Evolutionary conservation across 768 basidiomycete genomes (phyloP).

Genomic region (Termitomyces titanicus): DNA sequence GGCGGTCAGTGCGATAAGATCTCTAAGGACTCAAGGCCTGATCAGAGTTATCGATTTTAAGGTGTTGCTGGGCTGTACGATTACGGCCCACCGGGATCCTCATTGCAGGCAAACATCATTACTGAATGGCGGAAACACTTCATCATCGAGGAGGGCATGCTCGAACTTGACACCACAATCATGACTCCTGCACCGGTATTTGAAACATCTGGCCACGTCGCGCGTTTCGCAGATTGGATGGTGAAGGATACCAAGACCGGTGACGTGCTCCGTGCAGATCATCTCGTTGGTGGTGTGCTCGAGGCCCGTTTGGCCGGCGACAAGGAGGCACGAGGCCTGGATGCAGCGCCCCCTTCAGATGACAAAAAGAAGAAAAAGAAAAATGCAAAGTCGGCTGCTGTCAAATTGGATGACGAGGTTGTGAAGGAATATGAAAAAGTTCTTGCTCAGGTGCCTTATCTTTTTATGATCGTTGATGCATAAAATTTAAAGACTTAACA

Average conservation of each 20-base stretch:
- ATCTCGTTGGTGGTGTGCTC: constrained; percentile 89
- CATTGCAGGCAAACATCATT: constrained; percentile 95
- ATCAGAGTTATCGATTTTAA: constrained; percentile 22
- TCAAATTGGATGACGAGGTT: constrained; percentile 69
- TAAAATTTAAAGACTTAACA: constrained; percentile 21
- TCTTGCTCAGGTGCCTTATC: constrained; percentile 74
- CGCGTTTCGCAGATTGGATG: constrained; percentile 99
- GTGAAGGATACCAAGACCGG: constrained; percentile 94
- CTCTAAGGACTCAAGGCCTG: not conserved
- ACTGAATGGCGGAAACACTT: constrained; percentile 97
- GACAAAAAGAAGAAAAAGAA: constrained; percentile 81
- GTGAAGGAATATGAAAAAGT: constrained; percentile 77
- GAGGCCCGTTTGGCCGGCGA: constrained; percentile 89
- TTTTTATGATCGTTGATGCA: not conserved
- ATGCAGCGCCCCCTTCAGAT: constrained; percentile 54
- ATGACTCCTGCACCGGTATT: constrained; percentile 96
- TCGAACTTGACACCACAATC: constrained; percentile 96
- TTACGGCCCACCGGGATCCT: constrained; percentile 94
- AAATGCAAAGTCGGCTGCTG: constrained; percentile 59
- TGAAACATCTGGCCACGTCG: constrained; percentile 96
- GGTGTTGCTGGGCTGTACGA: constrained; percentile 98
- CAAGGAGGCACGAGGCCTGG: constrained; percentile 79
- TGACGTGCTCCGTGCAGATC: constrained; percentile 95
- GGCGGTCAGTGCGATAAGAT: constrained; percentile 61
- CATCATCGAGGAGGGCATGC: constrained; percentile 97